Evolutionary conservation across 2,329 filamentous ascomycete genomes (phyloP).

Genomic region (Arthrobotrys sinensis): DNA sequence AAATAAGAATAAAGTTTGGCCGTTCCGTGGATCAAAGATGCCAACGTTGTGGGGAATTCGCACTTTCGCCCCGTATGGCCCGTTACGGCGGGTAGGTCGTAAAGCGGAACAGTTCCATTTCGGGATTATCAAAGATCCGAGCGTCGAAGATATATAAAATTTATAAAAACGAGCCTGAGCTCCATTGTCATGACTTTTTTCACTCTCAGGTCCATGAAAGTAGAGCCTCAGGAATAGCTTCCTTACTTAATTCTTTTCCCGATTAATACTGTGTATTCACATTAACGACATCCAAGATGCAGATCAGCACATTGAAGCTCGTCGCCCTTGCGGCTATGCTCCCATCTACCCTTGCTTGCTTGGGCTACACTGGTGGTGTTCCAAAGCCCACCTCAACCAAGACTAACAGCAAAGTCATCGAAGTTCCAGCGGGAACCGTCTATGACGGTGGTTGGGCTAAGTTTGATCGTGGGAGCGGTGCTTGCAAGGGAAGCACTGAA

Average conservation of each 20-base stretch:
- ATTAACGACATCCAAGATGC: conserved; percentile 19
- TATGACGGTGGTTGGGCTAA: conserved; percentile 67
- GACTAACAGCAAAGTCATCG: conserved; percentile 66
- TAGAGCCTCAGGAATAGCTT: conserved; percentile 1
- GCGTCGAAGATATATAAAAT: conserved; percentile 22
- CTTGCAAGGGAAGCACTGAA: conserved; percentile 69
- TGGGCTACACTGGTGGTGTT: conserved; percentile 66
- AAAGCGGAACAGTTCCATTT: background rate
- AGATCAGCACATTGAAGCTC: conserved; percentile 60
- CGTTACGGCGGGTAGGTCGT: conserved; percentile 24
- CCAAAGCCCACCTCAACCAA: conserved; percentile 65
- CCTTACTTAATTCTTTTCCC: background rate
- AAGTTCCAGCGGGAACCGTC: conserved; percentile 65
- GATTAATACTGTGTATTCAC: background rate
- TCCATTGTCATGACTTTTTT: background rate
- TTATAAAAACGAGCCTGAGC: background rate
- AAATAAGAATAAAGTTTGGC: conserved; percentile 55
- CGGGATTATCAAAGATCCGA: background rate
- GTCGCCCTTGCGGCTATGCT: conserved; percentile 64
- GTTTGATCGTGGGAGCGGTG: conserved; percentile 68
- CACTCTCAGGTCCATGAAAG: background rate
- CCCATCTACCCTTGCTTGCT: conserved; percentile 65
- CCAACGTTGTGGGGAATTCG: conserved; percentile 37
- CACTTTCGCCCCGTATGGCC: conserved; percentile 29
- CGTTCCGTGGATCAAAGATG: conserved; percentile 43